Evolutionary conservation across 1,284 basidiomycete species (phyloP).

Genomic region (Ceratobasidium papillatum): DNA sequence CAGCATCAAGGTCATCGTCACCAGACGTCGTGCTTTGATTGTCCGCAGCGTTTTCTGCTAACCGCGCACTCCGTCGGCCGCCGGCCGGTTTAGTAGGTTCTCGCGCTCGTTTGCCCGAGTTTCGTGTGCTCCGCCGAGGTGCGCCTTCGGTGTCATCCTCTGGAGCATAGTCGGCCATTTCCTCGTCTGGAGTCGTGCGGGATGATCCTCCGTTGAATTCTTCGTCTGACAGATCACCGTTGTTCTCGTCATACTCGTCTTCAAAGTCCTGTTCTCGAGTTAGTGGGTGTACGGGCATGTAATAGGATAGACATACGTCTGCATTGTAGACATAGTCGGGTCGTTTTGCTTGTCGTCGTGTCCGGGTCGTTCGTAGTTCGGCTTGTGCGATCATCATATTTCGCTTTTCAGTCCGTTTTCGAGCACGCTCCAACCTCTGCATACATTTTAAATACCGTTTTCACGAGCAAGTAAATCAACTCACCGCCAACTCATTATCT

Average conservation of each 20-base stretch:
- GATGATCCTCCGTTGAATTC: constrained; percentile 36
- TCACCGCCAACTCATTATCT: constrained; percentile 72
- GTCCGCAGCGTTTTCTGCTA: constrained; percentile 29
- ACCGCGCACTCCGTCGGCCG: constrained; percentile 34
- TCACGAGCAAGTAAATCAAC: constrained; percentile 49
- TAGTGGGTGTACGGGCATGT: not conserved
- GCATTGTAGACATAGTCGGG: constrained; percentile 81
- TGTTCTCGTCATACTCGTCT: constrained; percentile 43
- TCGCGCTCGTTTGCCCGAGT: constrained; percentile 11
- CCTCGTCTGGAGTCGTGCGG: constrained; percentile 50
- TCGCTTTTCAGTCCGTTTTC: constrained; percentile 45
- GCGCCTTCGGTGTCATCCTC: constrained; percentile 41
- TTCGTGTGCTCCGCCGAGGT: constrained; percentile 18
- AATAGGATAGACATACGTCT: constrained; percentile 51
- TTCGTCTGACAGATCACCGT: constrained; percentile 36
- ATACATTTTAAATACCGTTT: not conserved
- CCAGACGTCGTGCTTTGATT: constrained; percentile 14
- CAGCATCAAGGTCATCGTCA: constrained; percentile 25
- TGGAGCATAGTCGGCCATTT: constrained; percentile 50
- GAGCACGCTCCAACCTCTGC: constrained; percentile 26
- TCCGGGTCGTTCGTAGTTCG: constrained; percentile 78
- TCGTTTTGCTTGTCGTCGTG: constrained; percentile 69
- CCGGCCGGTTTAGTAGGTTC: constrained; percentile 5
- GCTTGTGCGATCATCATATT: constrained; percentile 71
- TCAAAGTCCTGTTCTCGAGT: constrained; percentile 61